Conservation (phyloP, 768 basidiomycete genomes). For the Chiua virens region DNA sequence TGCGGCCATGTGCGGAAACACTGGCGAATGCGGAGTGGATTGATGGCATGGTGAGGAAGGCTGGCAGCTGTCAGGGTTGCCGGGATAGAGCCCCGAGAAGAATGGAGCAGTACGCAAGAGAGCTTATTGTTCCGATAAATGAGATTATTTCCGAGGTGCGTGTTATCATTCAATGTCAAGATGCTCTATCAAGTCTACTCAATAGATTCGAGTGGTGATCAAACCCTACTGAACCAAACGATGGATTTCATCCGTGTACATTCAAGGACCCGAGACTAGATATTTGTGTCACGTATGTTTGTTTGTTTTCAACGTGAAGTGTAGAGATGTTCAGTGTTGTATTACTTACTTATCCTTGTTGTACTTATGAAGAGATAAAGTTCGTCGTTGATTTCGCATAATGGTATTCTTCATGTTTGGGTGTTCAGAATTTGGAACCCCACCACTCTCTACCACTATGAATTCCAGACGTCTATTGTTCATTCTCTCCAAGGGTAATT, state of each 20-base stretch:
- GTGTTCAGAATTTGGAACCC: too few species aligned
- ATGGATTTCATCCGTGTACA: conserved; percentile 5
- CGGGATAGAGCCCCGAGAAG: conserved; percentile 31
- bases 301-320: neutral
- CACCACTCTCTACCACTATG: too few species aligned
- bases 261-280: neutral
- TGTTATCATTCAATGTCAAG: neutral
- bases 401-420: too few species aligned
- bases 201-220: conserved; percentile 27
- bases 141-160: conserved; percentile 31
- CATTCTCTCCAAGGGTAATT: too few species aligned
- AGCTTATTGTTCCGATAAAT: conserved; percentile 26
- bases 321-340: neutral
- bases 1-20: conserved; percentile 34
- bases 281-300: conserved; percentile 5
- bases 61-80: conserved; percentile 31
- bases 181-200: neutral
- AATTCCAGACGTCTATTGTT: conserved; percentile 40
- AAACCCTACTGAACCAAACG: conserved; percentile 28
- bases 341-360: too few species aligned
- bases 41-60: conserved; percentile 28
- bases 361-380: too few species aligned
- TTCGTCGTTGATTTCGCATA: too few species aligned
- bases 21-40: conserved; percentile 32
- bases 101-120: conserved; percentile 30